Percentiles rank a stretch among this genome's conserved stretches.
phyloP scores from a whole-genome alignment of 768 basidiomycete genomes.

The Podaxis mareebaensis region DNA sequence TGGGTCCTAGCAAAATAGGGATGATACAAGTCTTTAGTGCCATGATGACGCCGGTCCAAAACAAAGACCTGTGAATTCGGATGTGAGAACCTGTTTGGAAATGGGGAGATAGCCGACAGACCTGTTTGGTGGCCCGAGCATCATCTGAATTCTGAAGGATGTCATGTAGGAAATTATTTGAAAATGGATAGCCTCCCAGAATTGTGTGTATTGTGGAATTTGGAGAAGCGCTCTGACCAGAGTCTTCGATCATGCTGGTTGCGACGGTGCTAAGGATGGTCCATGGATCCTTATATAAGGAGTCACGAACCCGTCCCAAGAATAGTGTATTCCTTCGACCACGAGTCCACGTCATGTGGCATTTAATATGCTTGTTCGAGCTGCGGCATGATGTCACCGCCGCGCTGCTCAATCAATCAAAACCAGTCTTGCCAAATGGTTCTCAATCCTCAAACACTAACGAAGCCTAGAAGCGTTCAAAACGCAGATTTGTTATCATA shows the following conservation, averaged over 20 bases:
- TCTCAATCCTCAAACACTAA: too few relatives aligned
- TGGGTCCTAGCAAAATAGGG: constrained; percentile 30
- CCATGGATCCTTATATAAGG: too few relatives aligned
- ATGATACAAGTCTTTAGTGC: constrained; percentile 24
- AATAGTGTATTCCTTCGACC: too few relatives aligned
- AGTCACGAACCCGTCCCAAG: too few relatives aligned
- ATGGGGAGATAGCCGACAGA: constrained; percentile 14
- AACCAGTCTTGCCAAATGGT: too few relatives aligned
- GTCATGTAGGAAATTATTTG: constrained; percentile 36
- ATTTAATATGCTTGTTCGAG: too few relatives aligned
- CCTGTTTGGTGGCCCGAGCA: constrained; percentile 35
- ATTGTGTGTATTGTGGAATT: constrained; percentile 29
- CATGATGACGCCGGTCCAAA: constrained; percentile 33
- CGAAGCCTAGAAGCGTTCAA: too few relatives aligned
- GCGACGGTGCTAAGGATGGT: too few relatives aligned
- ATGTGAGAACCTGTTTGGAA: background rate
- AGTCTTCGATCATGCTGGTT: constrained; percentile 20
- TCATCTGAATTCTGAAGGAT: constrained; percentile 44
- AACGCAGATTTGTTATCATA: too few relatives aligned
- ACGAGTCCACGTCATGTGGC: too few relatives aligned
- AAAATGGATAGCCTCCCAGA: constrained; percentile 37
- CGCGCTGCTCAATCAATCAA: too few relatives aligned
- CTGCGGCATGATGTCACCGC: too few relatives aligned
- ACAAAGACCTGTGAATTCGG: constrained; percentile 23
- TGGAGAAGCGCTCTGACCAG: constrained; percentile 21